Conservation (phyloP, 345 rosid species). For the Isatis tinctoria region DNA sequence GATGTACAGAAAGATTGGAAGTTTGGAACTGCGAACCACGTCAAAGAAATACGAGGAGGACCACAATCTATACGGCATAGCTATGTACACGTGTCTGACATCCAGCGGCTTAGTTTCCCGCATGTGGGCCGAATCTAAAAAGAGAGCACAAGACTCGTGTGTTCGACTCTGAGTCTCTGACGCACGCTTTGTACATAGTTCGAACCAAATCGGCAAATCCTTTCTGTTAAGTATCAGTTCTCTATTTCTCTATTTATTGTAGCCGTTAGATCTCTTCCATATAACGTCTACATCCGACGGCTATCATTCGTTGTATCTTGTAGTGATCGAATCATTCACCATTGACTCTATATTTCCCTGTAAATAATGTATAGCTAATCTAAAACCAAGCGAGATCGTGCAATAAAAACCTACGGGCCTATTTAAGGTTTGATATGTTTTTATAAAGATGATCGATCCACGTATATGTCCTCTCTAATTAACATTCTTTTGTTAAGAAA, state of each 20-base stretch:
- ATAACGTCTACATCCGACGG: conserved; percentile 12
- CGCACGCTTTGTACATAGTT: conserved; percentile 23
- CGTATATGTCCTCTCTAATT: conserved; percentile 3
- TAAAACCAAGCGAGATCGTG: background rate
- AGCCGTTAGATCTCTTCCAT: conserved; percentile 12
- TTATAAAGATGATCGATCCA: background rate
- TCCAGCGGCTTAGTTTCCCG: background rate
- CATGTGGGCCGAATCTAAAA: conserved; percentile 32
- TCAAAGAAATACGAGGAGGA: conserved; percentile 14
- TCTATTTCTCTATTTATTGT: background rate
- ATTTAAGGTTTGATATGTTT: background rate
- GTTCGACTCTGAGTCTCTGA: conserved; percentile 28
- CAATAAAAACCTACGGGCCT: background rate
- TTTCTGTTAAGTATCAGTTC: conserved; percentile 10
- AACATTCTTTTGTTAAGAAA: background rate
- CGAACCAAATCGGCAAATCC: conserved; percentile 4
- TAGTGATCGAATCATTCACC: background rate
- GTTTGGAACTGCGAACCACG: conserved; percentile 30
- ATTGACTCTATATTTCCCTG: background rate
- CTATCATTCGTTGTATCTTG: background rate
- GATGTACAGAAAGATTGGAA: conserved; percentile 10
- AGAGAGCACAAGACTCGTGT: conserved; percentile 28
- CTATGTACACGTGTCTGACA: conserved; percentile 16
- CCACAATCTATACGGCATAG: conserved; percentile 18
- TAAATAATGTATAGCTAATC: background rate